Conservation (phyloP, 1,139 yeast species). For the Blastobotrys raffinosifermentans region DNA sequence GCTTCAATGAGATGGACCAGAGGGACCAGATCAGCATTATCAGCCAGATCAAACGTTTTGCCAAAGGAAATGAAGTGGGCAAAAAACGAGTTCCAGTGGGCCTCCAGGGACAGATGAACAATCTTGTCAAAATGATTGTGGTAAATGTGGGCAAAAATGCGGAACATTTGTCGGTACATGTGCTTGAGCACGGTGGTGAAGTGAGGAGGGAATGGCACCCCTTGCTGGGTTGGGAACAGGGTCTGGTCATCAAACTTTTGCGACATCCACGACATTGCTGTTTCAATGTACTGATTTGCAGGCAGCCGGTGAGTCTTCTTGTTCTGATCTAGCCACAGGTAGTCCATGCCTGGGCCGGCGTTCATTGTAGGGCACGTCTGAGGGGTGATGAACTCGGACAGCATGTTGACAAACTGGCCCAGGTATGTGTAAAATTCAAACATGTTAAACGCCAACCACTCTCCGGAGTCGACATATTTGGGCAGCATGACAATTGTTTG, state of each 20-base stretch:
- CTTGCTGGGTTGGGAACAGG: slow-evolving; percentile 85
- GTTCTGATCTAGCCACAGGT: slow-evolving; percentile 80
- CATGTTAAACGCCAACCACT: slow-evolving; percentile 91
- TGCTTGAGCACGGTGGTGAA: slow-evolving; percentile 79
- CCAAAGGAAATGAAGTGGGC: slow-evolving; percentile 91
- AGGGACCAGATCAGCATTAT: slow-evolving; percentile 74
- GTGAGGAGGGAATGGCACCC: slow-evolving; percentile 85
- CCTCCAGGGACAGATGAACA: slow-evolving; percentile 84
- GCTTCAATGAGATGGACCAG: slow-evolving; percentile 67
- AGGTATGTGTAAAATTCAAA: slow-evolving; percentile 85
- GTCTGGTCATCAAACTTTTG: slow-evolving; percentile 83
- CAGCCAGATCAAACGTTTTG: slow-evolving; percentile 77
- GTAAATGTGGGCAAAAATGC: slow-evolving; percentile 94
- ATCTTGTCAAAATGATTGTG: slow-evolving; percentile 91
- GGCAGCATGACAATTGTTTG: slow-evolving; percentile 94
- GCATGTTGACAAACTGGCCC: slow-evolving; percentile 81
- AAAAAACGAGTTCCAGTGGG: slow-evolving; percentile 97
- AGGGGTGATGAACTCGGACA: slow-evolving; percentile 83
- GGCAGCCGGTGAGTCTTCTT: slow-evolving; percentile 80
- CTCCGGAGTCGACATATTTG: slow-evolving; percentile 87
- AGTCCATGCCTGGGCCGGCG: slow-evolving; percentile 90
- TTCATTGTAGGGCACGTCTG: slow-evolving; percentile 90
- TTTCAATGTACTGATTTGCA: slow-evolving; percentile 88
- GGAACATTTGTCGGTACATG: slow-evolving; percentile 84
- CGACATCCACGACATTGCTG: slow-evolving; percentile 85